Conservation (phyloP, 345 rosid species). For the Ceriops tagal region DNA sequence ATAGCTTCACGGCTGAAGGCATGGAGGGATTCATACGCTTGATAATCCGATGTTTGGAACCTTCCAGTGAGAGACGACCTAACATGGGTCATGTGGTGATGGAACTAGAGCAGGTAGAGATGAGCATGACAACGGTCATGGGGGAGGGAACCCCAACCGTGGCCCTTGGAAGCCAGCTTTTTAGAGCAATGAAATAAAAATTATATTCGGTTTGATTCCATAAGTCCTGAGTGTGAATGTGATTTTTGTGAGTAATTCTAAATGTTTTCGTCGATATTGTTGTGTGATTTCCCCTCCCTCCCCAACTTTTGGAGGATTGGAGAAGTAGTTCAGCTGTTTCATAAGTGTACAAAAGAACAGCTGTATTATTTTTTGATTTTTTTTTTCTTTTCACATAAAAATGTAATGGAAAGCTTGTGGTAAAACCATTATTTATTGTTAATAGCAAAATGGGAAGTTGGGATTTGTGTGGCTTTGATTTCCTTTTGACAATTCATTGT, state of each 20-base stretch:
- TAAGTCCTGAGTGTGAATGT: conserved; percentile 16
- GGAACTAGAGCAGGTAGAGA: conserved; percentile 81
- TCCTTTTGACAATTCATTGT: no score
- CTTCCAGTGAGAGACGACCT: conserved; percentile 81
- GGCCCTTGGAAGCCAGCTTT: conserved; percentile 85
- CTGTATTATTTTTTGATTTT: conserved; percentile 32
- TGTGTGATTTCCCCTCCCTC: conserved; percentile 4
- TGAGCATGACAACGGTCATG: conserved; percentile 75
- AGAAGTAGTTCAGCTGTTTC: conserved; percentile 66
- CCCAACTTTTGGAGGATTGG: conserved; percentile 8
- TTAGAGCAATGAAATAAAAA: conserved; percentile 49
- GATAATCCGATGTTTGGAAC: conserved; percentile 54
- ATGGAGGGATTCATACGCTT: conserved; percentile 70
- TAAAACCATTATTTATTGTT: conserved; percentile 49
- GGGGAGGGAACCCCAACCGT: conserved; percentile 81
- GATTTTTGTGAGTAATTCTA: conserved; percentile 37
- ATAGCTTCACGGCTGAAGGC: conserved; percentile 72
- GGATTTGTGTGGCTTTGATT: conserved; percentile 22
- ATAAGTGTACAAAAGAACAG: conserved; percentile 73
- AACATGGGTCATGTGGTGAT: conserved; percentile 58
- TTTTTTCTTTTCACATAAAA: conserved; percentile 17
- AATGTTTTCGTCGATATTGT: not conserved
- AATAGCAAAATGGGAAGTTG: conserved; percentile 33
- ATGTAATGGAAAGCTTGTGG: conserved; percentile 46
- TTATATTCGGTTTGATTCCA: conserved; percentile 13